Conservation (phyloP, 371 early-diverging fungal species). For the Mucor velutinosus region DNA sequence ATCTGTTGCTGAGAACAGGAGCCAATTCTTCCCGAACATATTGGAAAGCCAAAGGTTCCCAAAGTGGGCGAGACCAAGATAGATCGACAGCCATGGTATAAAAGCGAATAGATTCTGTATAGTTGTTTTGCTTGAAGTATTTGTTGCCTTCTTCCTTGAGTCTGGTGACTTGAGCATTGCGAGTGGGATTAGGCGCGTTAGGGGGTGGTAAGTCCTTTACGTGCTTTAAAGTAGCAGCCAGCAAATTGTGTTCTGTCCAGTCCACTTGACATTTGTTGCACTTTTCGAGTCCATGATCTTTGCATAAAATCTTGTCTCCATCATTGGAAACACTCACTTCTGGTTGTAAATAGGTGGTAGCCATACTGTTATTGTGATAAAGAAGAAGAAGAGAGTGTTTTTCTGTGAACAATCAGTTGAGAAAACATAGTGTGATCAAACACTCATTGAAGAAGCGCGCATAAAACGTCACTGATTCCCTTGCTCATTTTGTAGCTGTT, state of each 20-base stretch:
- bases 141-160: constrained; percentile 80
- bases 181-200: constrained; percentile 62
- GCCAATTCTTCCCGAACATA: constrained; percentile 72
- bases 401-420: neutral
- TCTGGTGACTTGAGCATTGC: constrained; percentile 65
- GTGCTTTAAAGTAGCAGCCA: constrained; percentile 55
- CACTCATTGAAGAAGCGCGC: neutral
- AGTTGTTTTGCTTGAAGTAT: constrained; percentile 65
- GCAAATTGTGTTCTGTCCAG: constrained; percentile 54
- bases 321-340: constrained; percentile 29
- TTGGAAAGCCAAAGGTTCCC: constrained; percentile 72
- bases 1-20: constrained; percentile 71
- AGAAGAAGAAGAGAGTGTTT: neutral
- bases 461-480: constrained; percentile 2
- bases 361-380: constrained; percentile 3
- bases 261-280: constrained; percentile 54
- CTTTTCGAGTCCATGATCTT: constrained; percentile 49
- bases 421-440: neutral
- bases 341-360: constrained; percentile 15
- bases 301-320: constrained; percentile 50
- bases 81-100: constrained; percentile 76
- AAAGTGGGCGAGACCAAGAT: constrained; percentile 73
- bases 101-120: constrained; percentile 68
- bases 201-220: constrained; percentile 72
- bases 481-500: neutral